Evolutionary conservation across 768 basidiomycete species (phyloP).

Genomic region (Suillus alpinus): DNA sequence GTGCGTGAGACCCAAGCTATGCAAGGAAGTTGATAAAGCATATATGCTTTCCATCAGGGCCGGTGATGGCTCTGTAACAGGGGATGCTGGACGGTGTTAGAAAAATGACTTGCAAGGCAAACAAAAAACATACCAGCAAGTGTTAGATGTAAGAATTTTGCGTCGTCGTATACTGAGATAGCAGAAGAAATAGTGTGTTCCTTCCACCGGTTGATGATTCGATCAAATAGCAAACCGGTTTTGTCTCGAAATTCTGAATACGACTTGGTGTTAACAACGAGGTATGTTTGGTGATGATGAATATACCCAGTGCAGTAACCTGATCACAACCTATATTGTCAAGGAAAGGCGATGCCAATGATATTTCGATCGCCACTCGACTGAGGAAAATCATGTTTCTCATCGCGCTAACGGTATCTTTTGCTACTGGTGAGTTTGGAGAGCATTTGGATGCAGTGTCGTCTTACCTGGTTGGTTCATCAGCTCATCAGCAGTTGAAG

Average conservation of each 20-base stretch:
- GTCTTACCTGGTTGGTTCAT: slow-evolving; percentile 35
- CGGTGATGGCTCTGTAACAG: slow-evolving; percentile 45
- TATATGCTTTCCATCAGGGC: slow-evolving; percentile 54
- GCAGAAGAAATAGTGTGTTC: slow-evolving; percentile 34
- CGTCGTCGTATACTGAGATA: slow-evolving; percentile 18
- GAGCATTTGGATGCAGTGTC: not conserved
- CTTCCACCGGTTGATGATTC: slow-evolving; percentile 54
- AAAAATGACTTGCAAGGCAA: not conserved
- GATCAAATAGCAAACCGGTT: slow-evolving; percentile 40
- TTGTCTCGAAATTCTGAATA: slow-evolving; percentile 49
- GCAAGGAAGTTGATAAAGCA: slow-evolving; percentile 49
- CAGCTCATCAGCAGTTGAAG: slow-evolving; percentile 31
- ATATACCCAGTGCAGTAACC: slow-evolving; percentile 35
- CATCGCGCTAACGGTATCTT: slow-evolving; percentile 18
- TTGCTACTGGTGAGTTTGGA: slow-evolving; percentile 8
- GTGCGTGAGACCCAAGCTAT: slow-evolving; percentile 51
- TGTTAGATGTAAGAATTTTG: slow-evolving; percentile 4
- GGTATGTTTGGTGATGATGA: slow-evolving; percentile 1
- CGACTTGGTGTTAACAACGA: slow-evolving; percentile 1
- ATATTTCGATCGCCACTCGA: slow-evolving; percentile 48
- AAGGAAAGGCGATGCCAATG: slow-evolving; percentile 42
- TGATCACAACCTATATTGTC: slow-evolving; percentile 42
- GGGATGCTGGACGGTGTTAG: slow-evolving; percentile 13
- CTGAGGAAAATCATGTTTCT: slow-evolving; percentile 45
- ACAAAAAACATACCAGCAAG: slow-evolving; percentile 11